phyloP scores from a whole-genome alignment of 2,329 filamentous ascomycete genomes.

The Botrytis paeoniae region DNA sequence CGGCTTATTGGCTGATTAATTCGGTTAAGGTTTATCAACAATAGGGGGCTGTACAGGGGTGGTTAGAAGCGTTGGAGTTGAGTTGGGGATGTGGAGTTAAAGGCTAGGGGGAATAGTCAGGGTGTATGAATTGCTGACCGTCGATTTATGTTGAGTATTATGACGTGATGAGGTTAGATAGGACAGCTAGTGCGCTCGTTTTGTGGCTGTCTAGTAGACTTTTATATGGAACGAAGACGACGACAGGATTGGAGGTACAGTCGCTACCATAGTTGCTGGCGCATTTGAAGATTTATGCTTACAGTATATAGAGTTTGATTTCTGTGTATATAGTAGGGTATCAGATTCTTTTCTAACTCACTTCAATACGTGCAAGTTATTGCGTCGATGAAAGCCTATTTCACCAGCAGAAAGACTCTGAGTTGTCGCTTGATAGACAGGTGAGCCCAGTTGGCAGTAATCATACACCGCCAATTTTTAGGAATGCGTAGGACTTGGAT shows the following conservation, averaged over 20 bases:
- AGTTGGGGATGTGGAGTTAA: not conserved
- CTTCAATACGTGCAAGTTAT: not conserved
- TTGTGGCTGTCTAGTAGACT: not conserved
- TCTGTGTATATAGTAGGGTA: not conserved
- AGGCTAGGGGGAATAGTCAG: not conserved
- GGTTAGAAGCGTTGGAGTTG: not conserved
- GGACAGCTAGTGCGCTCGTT: not conserved
- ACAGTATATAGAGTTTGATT: not conserved
- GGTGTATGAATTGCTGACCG: not conserved
- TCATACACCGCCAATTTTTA: not conserved
- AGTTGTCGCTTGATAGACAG: not conserved
- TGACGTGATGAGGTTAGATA: not conserved
- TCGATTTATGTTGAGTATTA: not conserved
- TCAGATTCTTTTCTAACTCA: not conserved
- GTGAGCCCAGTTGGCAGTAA: no score
- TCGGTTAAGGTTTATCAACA: slow-evolving; percentile 14
- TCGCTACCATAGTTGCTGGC: not conserved
- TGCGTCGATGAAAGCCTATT: not conserved
- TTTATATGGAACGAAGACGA: not conserved
- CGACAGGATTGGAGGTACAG: not conserved
- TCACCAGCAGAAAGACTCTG: not conserved
- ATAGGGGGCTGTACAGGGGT: not conserved
- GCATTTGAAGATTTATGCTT: not conserved
- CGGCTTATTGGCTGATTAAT: slow-evolving; percentile 13
- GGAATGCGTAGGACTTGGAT: not conserved